Percentiles rank a stretch among this genome's conserved stretches.
phyloP scores from a whole-genome alignment of 1,139 yeast species.

The Sugiyamaella sp. region DNA sequence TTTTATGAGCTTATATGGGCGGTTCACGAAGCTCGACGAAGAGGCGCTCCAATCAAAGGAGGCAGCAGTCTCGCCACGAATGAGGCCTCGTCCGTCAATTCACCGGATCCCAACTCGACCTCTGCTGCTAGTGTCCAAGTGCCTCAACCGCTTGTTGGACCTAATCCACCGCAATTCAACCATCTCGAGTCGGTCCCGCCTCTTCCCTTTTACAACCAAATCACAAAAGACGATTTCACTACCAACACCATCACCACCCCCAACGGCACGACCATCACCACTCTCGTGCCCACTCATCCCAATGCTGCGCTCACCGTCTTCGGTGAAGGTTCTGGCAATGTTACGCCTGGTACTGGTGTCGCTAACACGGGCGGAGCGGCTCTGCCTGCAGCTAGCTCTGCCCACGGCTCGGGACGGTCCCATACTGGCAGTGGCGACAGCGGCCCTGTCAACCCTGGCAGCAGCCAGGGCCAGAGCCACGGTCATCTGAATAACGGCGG shows the following conservation, averaged over 20 bases:
- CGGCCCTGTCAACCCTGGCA: not conserved
- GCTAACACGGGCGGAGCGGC: not conserved
- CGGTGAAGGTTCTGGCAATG: constrained; percentile 17
- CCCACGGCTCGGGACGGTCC: too few species aligned
- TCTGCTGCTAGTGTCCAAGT: constrained; percentile 18
- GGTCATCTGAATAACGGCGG: not conserved
- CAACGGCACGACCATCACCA: constrained; percentile 88
- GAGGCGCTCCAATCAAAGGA: constrained; percentile 44
- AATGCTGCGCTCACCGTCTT: constrained; percentile 26
- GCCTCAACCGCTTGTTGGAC: constrained; percentile 37
- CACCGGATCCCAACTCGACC: constrained; percentile 17
- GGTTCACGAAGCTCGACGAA: constrained; percentile 88
- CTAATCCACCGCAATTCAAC: constrained; percentile 33
- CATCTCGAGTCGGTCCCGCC: constrained; percentile 51
- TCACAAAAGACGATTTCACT: constrained; percentile 87
- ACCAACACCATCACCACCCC: constrained; percentile 87
- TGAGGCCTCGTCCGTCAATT: constrained; percentile 20
- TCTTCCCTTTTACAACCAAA: constrained; percentile 89
- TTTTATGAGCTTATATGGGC: constrained; percentile 95
- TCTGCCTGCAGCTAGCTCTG: not conserved
- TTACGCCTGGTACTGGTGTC: not conserved
- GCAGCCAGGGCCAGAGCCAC: not conserved
- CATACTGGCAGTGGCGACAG: not conserved
- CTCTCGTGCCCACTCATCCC: constrained; percentile 71
- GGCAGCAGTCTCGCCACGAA: constrained; percentile 23